Conservation (phyloP, 306 rosid species). For the Quercus engelmannii region DNA sequence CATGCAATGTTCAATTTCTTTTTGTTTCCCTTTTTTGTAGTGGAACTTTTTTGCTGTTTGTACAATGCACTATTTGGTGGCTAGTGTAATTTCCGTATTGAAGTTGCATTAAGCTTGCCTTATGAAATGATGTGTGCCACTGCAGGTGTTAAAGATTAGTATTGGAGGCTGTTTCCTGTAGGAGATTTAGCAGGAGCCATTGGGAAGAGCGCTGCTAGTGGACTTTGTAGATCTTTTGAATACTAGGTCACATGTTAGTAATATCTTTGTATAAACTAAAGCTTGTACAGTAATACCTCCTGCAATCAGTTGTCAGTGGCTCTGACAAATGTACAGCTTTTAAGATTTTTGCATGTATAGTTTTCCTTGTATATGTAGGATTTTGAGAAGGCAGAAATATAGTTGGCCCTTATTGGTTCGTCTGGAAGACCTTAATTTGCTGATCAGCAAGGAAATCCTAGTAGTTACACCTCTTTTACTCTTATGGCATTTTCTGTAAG, state of each 20-base stretch:
- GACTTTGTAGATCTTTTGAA: background rate
- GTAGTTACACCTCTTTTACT: background rate
- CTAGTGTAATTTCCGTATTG: background rate
- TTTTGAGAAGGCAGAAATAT: background rate
- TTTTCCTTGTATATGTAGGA: background rate
- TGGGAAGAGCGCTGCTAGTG: background rate
- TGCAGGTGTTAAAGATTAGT: background rate
- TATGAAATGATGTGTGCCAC: background rate
- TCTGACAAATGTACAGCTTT: conserved; percentile 15
- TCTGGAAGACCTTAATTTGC: background rate
- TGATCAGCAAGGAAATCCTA: background rate
- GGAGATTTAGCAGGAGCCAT: background rate
- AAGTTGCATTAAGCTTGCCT: background rate
- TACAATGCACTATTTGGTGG: background rate
- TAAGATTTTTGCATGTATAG: conserved; percentile 1
- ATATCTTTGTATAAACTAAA: background rate
- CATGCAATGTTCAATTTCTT: too few relatives aligned
- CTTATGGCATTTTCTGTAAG: background rate
- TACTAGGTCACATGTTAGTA: background rate
- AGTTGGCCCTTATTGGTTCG: background rate
- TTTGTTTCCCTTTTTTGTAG: background rate
- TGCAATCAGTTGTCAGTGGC: background rate
- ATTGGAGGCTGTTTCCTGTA: background rate
- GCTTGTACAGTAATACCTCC: background rate
- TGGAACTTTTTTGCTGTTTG: background rate